Percentiles rank a stretch among this genome's conserved stretches.
These are phyloP conservation scores for Jamesozyma jinghongensis DNA, from an alignment of 805 yeast species.

Conservation along the genomic window DNA sequence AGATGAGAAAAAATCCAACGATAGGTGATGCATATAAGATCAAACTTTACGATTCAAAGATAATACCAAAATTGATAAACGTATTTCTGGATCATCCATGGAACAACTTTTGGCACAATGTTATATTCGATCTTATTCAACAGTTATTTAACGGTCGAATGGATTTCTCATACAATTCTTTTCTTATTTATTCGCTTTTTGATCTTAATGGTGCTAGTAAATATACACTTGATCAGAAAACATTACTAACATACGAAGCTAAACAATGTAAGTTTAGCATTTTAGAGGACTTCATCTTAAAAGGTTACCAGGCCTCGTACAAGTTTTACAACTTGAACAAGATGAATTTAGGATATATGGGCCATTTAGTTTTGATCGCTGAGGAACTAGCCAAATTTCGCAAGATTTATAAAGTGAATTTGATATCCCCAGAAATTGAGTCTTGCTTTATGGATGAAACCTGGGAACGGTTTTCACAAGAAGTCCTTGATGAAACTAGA, in stretches of 20 bases:
- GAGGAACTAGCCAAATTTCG: constrained; percentile 91
- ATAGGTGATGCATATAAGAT: constrained; percentile 86
- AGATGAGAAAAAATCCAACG: constrained; percentile 50
- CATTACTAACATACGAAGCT: background rate
- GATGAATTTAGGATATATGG: constrained; percentile 86
- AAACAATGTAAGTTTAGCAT: constrained; percentile 40
- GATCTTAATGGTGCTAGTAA: constrained; percentile 13
- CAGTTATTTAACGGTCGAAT: constrained; percentile 84
- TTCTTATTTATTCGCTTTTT: constrained; percentile 39
- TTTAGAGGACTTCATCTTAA: constrained; percentile 48
- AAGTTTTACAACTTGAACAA: constrained; percentile 50
- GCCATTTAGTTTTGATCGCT: constrained; percentile 87
- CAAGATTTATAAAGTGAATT: constrained; percentile 31
- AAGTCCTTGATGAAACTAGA: constrained; percentile 27
- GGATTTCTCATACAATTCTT: constrained; percentile 79
- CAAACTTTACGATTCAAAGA: constrained; percentile 63
- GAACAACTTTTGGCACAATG: constrained; percentile 96
- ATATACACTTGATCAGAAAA: constrained; percentile 8
- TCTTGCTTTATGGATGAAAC: constrained; percentile 14
- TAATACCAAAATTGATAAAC: constrained; percentile 56
- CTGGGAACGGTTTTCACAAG: constrained; percentile 26
- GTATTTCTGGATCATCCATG: constrained; percentile 84
- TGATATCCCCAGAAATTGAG: constrained; percentile 27
- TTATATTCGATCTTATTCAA: constrained; percentile 91
- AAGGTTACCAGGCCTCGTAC: constrained; percentile 53